Base-by-base conservation (phyloP, 1,284 basidiomycete genomes). In the Schizopora paradoxa region DNA sequence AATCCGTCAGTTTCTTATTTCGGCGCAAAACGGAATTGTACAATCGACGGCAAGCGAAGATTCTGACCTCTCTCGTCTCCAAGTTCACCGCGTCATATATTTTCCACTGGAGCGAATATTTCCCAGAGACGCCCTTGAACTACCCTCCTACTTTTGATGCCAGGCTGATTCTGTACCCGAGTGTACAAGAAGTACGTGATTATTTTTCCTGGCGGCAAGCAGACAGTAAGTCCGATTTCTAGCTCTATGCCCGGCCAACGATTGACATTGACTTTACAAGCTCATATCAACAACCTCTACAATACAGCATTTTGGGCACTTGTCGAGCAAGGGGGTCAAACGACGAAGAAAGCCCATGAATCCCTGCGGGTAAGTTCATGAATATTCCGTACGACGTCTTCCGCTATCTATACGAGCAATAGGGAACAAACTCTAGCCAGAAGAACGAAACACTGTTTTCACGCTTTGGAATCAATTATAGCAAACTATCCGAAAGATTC, bases 201-300 rank as follows among this genome's bases (percentile, higher is more conserved):
- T 99, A 99, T 61, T 96, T 98, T 63, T 68, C 88, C 0, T 99
- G 95, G 94, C 70, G 95, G 53, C 95, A 97, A 61, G 89, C 86
- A 0, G 95, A 98, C 63, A 95, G 92, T 94, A 60, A 58, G 89
- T 73, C 6, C 14, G 19, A 43, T 32, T 22, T 31, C 8, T 40
- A 16, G n/a, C 45, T 32, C n/a, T 39, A 6, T 43, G 35, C 41
- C 22, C 47, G 22, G 25, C 29, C 32, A 10, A 16, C 13, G 23
- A 28, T 37, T 45, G 21, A 48, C 41, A 49, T 54, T 51, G 46
- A 48, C 47, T 49, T 27, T 49, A 50, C 23, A 58, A 96, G 93
- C 96, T 0, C 96, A 99, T 62, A 90, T 99, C 63, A 99, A 99
- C 64, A 99, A 98, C 61, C 70, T 99, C 18, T 95, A 99, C 70